These are phyloP conservation scores for Millerozyma acaciae DNA, from an alignment of 805 yeast genomes.

Conservation along the genomic window DNA sequence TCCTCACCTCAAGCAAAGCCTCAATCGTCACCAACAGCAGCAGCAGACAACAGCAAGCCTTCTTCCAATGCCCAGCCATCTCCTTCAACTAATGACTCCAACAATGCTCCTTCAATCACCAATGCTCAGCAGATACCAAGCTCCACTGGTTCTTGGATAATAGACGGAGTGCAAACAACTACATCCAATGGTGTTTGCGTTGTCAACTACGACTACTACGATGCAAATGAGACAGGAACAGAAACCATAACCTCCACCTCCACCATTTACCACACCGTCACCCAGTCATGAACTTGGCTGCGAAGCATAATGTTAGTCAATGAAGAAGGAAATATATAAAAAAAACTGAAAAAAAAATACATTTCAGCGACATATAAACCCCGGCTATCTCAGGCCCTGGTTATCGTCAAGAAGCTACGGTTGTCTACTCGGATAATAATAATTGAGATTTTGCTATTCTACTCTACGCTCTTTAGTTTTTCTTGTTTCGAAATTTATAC, in stretches of 20 bases:
- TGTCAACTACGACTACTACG: slow-evolving; percentile 36
- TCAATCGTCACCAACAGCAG: slow-evolving; percentile 9
- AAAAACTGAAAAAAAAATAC: no score
- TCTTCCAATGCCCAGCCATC: slow-evolving; percentile 11
- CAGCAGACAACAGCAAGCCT: slow-evolving; percentile 7
- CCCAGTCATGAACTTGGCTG: slow-evolving; percentile 15
- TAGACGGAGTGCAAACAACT: slow-evolving; percentile 30
- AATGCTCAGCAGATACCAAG: slow-evolving; percentile 21
- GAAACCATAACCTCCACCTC: slow-evolving; percentile 38
- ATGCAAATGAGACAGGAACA: slow-evolving; percentile 22
- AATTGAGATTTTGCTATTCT: no score
- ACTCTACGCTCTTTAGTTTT: no score
- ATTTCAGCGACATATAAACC: no score
- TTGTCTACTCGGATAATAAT: no score
- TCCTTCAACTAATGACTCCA: slow-evolving; percentile 11
- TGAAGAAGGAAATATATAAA: no score
- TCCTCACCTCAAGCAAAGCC: slow-evolving; percentile 7
- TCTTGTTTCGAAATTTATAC: no score
- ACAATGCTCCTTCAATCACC: slow-evolving; percentile 26
- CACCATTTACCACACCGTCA: slow-evolving; percentile 33
- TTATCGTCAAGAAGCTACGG: no score
- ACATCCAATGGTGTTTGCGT: slow-evolving; percentile 28
- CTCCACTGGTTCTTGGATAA: slow-evolving; percentile 29
- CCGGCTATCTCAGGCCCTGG: no score
- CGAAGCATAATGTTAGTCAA: no score